These are phyloP conservation scores for Marvania coccoides DNA, from an alignment of 139 green algal genomes.

Conservation along the genomic window DNA sequence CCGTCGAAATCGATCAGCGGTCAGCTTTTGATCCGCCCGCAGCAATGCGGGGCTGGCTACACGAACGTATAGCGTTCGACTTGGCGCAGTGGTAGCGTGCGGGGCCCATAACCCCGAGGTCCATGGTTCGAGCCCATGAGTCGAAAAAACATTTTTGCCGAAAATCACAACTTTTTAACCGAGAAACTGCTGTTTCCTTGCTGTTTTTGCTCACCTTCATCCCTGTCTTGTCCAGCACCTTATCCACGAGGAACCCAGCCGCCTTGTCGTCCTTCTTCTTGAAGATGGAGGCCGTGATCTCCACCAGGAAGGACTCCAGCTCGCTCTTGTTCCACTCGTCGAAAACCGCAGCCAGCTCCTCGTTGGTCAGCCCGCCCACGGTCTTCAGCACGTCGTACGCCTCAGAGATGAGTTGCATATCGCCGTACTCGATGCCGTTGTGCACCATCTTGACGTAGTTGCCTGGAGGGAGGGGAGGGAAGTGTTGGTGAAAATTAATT, in stretches of 20 bases:
- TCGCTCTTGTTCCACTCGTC: conserved; percentile 85
- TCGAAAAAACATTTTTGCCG: conserved; percentile 8
- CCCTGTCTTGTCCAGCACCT: conserved; percentile 97
- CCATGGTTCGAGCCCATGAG: conserved; percentile 14
- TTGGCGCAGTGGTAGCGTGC: conserved; percentile 20
- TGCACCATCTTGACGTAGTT: conserved; percentile 99
- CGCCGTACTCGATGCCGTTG: conserved; percentile 99
- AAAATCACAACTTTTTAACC: too few species aligned
- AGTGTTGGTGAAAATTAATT: not conserved
- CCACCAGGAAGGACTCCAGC: conserved; percentile 87
- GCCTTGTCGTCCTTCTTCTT: conserved; percentile 71
- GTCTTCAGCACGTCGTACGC: conserved; percentile 95
- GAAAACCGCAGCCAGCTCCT: conserved; percentile 85
- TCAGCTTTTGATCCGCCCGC: not conserved
- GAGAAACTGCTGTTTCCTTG: too few species aligned
- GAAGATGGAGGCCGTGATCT: conserved; percentile 92
- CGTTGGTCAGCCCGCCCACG: conserved; percentile 89
- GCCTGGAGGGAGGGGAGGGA: conserved; percentile 32
- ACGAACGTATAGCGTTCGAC: conserved; percentile 1
- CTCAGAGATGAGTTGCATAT: conserved; percentile 99
- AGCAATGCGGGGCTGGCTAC: not conserved
- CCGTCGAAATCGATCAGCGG: too few species aligned
- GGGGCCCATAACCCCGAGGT: conserved; percentile 17
- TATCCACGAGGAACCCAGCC: conserved; percentile 83
- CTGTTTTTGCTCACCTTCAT: conserved; percentile 70